These are phyloP conservation scores for Phytophthora foliorum DNA, from an alignment of 352 stramenopile species.

Conservation along the genomic window DNA sequence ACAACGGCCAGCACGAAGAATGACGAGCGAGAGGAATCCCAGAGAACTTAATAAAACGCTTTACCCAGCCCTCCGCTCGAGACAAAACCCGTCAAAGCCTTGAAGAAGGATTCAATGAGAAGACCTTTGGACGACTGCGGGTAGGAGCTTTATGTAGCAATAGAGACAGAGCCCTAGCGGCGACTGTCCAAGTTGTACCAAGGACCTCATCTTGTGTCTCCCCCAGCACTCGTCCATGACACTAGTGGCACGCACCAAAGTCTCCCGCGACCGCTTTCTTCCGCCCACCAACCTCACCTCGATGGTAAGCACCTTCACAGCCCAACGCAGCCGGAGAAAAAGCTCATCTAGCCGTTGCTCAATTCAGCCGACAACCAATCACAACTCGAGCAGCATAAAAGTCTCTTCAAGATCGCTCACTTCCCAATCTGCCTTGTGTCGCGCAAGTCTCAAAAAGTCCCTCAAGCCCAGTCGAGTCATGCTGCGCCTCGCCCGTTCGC, in stretches of 20 bases:
- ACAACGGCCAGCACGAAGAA: no score
- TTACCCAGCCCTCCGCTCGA: no score
- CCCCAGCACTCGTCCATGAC: no score
- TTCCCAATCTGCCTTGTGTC: slow-evolving; percentile 10
- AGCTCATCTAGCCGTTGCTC: not conserved
- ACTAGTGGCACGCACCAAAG: not conserved
- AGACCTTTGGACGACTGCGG: no score
- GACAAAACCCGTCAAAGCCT: no score
- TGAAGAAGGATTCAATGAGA: no score
- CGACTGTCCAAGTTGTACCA: no score
- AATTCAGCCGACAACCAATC: not conserved
- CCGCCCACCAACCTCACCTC: not conserved
- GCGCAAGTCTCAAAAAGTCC: not conserved
- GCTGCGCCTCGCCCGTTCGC: slow-evolving; percentile 29
- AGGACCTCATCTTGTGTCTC: no score
- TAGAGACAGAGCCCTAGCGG: no score
- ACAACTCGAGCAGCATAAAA: slow-evolving; percentile 7
- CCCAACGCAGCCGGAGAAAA: not conserved
- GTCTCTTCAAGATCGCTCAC: slow-evolving; percentile 39
- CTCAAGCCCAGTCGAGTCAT: slow-evolving; percentile 14
- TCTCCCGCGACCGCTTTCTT: not conserved
- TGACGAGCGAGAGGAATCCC: no score
- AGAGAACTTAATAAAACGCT: no score
- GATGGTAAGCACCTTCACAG: not conserved
- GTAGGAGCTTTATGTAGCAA: no score